Base-by-base conservation (phyloP, 202 grass and related monocot genomes). In the Setaria italica region DNA sequence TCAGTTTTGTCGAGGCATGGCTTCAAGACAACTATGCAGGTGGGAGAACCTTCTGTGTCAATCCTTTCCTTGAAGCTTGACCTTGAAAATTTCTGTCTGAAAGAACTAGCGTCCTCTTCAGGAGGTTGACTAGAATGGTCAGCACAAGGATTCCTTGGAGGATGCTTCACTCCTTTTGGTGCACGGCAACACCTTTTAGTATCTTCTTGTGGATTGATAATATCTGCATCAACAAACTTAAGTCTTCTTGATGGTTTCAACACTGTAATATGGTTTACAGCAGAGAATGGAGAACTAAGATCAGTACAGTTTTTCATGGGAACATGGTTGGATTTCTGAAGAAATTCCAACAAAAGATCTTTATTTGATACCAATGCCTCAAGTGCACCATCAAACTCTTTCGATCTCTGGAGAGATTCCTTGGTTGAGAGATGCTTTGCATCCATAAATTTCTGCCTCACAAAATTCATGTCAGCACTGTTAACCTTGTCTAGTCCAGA, bases 21-120 rank as follows among this genome's bases (percentile, higher is more conserved):
- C 70, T 93, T 95, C 83, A 95, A 72, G 53, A 95, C 93, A 54
- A 95, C 90, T 80, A 89, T 95, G 7, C 80, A 65, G 50, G 86
- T 95, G 11, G 90, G 78, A 83, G 80, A 79, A 62, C 32, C 58
- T 16, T n/a, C 32, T 48, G 82, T 78, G 49, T 85, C 84, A 47
- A 50, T 56, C 70, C 66, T 90, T 17, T 79, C 37, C 80, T 30
- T 25, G 48, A 74, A 80, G 72, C 30, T 72, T 77, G 88, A 83
- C 63, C 80, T 87, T 60, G 89, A 87, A 63, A 78, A 62, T 59
- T 95, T 92, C 6, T 74, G 67, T 58, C 83, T 85, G 43, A 80
- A 85, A 68, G 72, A 91, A 83, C 67, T 84, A 65, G 9, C 72
- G 29, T 80, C 51, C 67, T 86, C 79, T 77, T 83, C 78, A 3